Evolutionary conservation across 2,329 filamentous ascomycete genomes (phyloP).

Genomic region (Pseudogymnoascus sp.): DNA sequence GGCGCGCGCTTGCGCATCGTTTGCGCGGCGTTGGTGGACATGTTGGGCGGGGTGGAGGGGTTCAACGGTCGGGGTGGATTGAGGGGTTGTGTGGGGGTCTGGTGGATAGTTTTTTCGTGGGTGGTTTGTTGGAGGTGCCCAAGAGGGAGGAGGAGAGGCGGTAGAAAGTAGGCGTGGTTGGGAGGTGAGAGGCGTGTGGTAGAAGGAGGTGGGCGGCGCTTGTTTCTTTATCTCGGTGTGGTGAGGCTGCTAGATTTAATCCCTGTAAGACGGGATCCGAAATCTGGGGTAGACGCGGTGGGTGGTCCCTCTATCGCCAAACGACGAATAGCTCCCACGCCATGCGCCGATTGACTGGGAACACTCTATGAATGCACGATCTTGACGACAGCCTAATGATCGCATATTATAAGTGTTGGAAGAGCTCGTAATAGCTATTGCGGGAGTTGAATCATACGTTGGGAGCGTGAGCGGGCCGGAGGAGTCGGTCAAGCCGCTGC

Average conservation of each 20-base stretch:
- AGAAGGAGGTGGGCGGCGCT: neutral
- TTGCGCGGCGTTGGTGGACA: conserved; percentile 34
- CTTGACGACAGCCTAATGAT: neutral
- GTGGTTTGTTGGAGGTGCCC: neutral
- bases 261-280: neutral
- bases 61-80: conserved; percentile 1
- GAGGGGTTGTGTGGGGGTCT: neutral
- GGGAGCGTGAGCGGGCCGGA: neutral
- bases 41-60: conserved; percentile 6
- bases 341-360: neutral
- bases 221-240: conserved; percentile 3
- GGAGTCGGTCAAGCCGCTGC: conserved; percentile 1
- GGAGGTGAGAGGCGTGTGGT: neutral
- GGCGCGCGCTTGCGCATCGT: conserved; percentile 61
- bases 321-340: conserved; percentile 3
- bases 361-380: neutral
- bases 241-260: conserved; percentile 4
- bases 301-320: conserved; percentile 6
- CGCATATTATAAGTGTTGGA: neutral
- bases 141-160: neutral
- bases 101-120: neutral
- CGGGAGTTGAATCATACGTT: neutral
- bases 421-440: conserved; percentile 7
- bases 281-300: conserved; percentile 4
- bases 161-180: neutral